These are phyloP conservation scores for Paecilomyces sp. DNA, from an alignment of 2,329 filamentous ascomycete genomes.

Conservation along the genomic window DNA sequence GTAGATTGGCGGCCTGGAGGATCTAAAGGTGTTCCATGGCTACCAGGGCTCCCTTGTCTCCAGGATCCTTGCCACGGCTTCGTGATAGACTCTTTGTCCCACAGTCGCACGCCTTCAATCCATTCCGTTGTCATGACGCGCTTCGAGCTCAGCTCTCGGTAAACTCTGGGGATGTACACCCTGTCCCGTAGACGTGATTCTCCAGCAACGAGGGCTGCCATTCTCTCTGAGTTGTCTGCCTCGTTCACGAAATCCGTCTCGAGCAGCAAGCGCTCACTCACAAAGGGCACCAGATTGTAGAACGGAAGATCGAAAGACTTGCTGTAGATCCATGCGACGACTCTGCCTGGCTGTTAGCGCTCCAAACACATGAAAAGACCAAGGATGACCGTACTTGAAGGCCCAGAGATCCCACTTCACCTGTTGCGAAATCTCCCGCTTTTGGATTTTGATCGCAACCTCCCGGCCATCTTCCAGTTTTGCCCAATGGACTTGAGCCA, in stretches of 20 bases:
- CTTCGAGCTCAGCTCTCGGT: slow-evolving; percentile 71
- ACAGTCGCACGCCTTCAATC: slow-evolving; percentile 90
- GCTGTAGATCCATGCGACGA: slow-evolving; percentile 75
- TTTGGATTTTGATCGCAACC: slow-evolving; percentile 94
- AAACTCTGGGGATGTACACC: slow-evolving; percentile 83
- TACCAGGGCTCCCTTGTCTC: slow-evolving; percentile 70
- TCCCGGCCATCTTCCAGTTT: slow-evolving; percentile 76
- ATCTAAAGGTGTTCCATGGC: slow-evolving; percentile 58
- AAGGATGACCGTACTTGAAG: slow-evolving; percentile 58
- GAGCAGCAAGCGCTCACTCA: slow-evolving; percentile 81
- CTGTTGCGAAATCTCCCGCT: slow-evolving; percentile 84
- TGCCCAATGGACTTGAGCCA: slow-evolving; percentile 97
- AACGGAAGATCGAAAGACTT: slow-evolving; percentile 89
- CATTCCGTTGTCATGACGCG: slow-evolving; percentile 92
- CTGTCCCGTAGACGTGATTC: slow-evolving; percentile 70
- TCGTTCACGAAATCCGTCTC: slow-evolving; percentile 95
- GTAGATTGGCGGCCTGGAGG: slow-evolving; percentile 43
- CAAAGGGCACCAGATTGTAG: slow-evolving; percentile 84
- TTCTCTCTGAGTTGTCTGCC: slow-evolving; percentile 76
- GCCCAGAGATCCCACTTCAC: slow-evolving; percentile 94
- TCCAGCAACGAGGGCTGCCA: slow-evolving; percentile 66
- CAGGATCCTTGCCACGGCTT: slow-evolving; percentile 71
- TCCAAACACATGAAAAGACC: neutral
- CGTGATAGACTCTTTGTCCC: slow-evolving; percentile 81
- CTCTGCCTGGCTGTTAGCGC: slow-evolving; percentile 39